These are phyloP conservation scores for Lupinus albus DNA, from an alignment of 306 rosid genomes.

Conservation along the genomic window DNA sequence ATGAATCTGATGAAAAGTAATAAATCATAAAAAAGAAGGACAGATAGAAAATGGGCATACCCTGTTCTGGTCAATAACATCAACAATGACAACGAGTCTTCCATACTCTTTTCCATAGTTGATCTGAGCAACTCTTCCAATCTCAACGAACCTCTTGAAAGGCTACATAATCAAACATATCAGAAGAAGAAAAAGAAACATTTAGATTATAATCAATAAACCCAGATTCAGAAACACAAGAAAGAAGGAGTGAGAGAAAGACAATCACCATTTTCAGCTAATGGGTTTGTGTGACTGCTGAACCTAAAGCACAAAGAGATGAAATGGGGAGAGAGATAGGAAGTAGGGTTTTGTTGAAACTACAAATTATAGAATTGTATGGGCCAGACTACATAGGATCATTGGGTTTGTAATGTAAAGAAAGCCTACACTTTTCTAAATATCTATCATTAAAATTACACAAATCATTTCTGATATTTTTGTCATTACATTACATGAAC, in stretches of 20 bases:
- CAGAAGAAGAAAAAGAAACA: too few species aligned
- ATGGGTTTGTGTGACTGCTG: too few species aligned
- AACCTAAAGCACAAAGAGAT: too few species aligned
- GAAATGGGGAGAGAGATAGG: too few species aligned
- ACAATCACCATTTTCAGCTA: too few species aligned
- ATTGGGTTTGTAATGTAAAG: background rate
- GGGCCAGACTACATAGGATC: background rate
- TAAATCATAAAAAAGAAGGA: background rate
- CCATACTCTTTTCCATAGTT: slow-evolving; percentile 80
- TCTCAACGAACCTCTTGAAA: slow-evolving; percentile 79
- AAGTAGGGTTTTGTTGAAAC: too few species aligned
- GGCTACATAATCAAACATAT: slow-evolving; percentile 49
- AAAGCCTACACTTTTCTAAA: background rate
- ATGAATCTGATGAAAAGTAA: background rate
- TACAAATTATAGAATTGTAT: background rate
- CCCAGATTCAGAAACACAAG: too few species aligned
- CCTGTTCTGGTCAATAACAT: slow-evolving; percentile 71
- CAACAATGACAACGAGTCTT: slow-evolving; percentile 74
- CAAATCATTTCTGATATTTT: too few species aligned
- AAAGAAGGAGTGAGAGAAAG: too few species aligned
- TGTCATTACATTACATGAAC: too few species aligned
- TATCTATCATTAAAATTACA: too few species aligned
- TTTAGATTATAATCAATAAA: too few species aligned
- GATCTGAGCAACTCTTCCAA: slow-evolving; percentile 82
- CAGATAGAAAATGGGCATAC: slow-evolving; percentile 35